Evolutionary conservation across 805 yeast species (phyloP), one percentile per base, ranked within the genome.

Genomic region (Ogataea polymorpha): DNA sequence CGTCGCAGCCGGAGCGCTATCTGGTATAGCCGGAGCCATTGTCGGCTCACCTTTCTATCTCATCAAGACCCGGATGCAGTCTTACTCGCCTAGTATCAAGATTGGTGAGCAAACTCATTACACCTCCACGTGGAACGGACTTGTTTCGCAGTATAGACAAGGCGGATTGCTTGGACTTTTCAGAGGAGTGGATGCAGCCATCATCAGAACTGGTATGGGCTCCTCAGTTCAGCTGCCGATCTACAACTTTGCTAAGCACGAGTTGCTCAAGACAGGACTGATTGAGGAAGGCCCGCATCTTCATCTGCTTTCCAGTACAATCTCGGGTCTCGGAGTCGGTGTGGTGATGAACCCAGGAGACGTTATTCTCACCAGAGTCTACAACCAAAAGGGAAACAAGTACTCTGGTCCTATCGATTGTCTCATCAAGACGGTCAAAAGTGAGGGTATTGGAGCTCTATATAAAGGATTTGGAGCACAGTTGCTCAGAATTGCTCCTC

Each of bases 291-390:
- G 90, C 23, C 74, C 90, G 2, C 70, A 72, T 2, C 67, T 86
- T 45, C 96, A 89, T 61, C 71, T 91, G 47, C 56, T 74, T 9
- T 78, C 96, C 1, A 78, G 89, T 31, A 79, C 90, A 1, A 67
- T 75, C 48, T 82, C 96, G 6, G 99, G 99, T 32, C 61, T 89
- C 29, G 96, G 96, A 53, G 98, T 93, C 23, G 90, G 95, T 37
- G 71, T 90, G 15, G 96, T 87, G 23, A 91, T 93, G 97, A 93
- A 90, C 62, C 98, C 99, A 12, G 89, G 96, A 79, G 99, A 93
- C 64, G 98, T 93, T 32, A 75, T 93, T 38, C 71, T 93, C 66
- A 93, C 99, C 1, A 79, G 99, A 68, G 83, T 93, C 62, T 93
- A 91, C 67, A 93, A 93, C 65, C 98, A 93, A 63, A 86, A 82